These are phyloP conservation scores for Paraphaeosphaeria minitans DNA, from an alignment of 2,329 filamentous ascomycete species.

Conservation along the genomic window DNA sequence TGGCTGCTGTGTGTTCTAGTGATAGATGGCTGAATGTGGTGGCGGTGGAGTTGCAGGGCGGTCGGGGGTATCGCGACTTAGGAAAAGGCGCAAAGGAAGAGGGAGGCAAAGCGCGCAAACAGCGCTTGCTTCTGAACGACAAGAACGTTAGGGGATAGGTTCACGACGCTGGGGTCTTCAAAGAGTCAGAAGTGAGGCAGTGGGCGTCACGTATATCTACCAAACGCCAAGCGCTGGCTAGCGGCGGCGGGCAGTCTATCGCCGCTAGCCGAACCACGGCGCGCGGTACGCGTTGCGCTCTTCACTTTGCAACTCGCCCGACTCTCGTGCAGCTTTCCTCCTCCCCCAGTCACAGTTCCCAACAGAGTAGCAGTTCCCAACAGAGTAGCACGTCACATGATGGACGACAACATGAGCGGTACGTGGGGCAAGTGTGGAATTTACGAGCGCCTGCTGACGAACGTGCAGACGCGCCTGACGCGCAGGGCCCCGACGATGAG, in stretches of 20 bases:
- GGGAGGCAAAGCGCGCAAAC: slow-evolving; percentile 28
- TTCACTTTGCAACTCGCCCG: not conserved
- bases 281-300: slow-evolving; percentile 10
- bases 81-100: slow-evolving; percentile 18
- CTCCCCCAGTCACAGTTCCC: not conserved
- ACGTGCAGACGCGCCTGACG: slow-evolving; percentile 48
- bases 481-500: slow-evolving; percentile 67
- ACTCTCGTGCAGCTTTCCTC: not conserved
- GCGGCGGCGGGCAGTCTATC: not conserved
- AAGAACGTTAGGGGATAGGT: slow-evolving; percentile 32
- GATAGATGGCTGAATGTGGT: slow-evolving; percentile 18
- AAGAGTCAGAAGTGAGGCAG: slow-evolving; percentile 31
- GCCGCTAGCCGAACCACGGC: not conserved
- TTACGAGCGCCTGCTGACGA: not conserved
- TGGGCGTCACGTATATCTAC: not conserved
- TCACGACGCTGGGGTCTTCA: slow-evolving; percentile 49
- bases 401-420: slow-evolving; percentile 49
- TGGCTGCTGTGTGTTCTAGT: slow-evolving; percentile 37
- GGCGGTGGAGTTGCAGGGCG: slow-evolving; percentile 9
- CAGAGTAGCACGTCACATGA: slow-evolving; percentile 16
- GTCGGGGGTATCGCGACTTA: not conserved
- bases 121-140: slow-evolving; percentile 25
- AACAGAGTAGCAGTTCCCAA: not conserved
- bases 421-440: slow-evolving; percentile 8
- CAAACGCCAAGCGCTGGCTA: slow-evolving; percentile 7